Evolutionary conservation across 2,329 filamentous ascomycete genomes (phyloP), one percentile per base, ranked within the genome.

Genomic region (Pyricularia sp.): DNA sequence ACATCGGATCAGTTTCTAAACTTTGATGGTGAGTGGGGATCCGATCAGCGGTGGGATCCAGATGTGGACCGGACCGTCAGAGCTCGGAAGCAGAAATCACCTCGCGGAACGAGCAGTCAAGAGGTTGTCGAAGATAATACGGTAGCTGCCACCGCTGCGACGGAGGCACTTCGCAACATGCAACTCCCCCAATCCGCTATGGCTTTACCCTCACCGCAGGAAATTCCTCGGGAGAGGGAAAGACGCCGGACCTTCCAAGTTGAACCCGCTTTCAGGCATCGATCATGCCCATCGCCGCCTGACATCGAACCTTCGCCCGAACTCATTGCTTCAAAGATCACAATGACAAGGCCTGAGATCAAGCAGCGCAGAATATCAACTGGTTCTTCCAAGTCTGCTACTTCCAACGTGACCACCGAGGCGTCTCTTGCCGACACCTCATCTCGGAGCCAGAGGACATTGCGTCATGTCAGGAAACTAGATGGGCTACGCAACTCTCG

Each of bases 401-500:
- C 76, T 65, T 86, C 84, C 22, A 79, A 77, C 0, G 75, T 78
- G 2, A 86, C 84, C 19, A 83, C 83, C 0, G 84, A 84, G 70
- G 84, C 83, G 4, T 77, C 85, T 60, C 73, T 86, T 44, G 76
- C 87, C n/a, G 81, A 84, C 57, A 75, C 75, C 1, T 73, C 76
- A 35, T 78, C 79, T 16, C 79, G 77, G 63, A 78, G 78, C 60
- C 79, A 76, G 65, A 80, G 81, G 69, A 88, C 84, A 8, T 73
- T 88, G 66, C 81, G 86, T 4, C 85, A 88, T 71, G 81, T 86
- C 12, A 82, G 79, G 68, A 88, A 87, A 70, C 80, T 83, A 59
- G 73, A 74, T 9, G 74, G 75, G 0, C 70, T 86, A 65, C 78
- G 84, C 66, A 79, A 84, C 67, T 78, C 81, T 3, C 71, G 72